Conservation (phyloP, 2,329 filamentous ascomycete species). For the Xylariaceae sp. region DNA sequence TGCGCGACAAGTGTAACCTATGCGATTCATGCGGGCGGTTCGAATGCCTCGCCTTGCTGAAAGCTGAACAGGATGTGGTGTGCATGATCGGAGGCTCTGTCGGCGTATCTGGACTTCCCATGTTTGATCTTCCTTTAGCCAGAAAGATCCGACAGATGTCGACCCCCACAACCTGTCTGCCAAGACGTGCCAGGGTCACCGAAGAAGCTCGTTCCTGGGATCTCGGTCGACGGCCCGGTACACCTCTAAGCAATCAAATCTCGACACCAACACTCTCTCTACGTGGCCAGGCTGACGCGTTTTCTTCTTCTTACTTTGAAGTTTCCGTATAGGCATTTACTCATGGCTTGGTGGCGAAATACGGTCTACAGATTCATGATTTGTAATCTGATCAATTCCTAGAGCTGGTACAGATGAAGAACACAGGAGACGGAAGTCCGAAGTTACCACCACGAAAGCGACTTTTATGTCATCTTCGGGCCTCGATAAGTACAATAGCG, state of each 20-base stretch:
- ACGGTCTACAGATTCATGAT: too few relatives aligned
- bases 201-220: slow-evolving; percentile 26
- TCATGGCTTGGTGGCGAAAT: too few relatives aligned
- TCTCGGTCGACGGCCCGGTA: slow-evolving; percentile 36
- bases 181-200: not conserved
- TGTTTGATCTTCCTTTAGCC: slow-evolving; percentile 41
- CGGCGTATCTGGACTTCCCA: slow-evolving; percentile 3
- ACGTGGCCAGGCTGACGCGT: slow-evolving; percentile 4
- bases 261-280: slow-evolving; percentile 11
- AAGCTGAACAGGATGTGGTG: not conserved
- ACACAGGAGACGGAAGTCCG: too few relatives aligned
- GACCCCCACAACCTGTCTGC: slow-evolving; percentile 19
- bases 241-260: slow-evolving; percentile 10
- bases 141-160: slow-evolving; percentile 28
- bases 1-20: not conserved
- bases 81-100: slow-evolving; percentile 7
- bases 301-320: too few relatives aligned
- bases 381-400: too few relatives aligned
- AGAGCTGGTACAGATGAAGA: too few relatives aligned
- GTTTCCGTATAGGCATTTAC: too few relatives aligned
- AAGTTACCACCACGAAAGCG: too few relatives aligned
- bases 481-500: too few relatives aligned
- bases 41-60: slow-evolving; percentile 1
- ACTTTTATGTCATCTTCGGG: too few relatives aligned
- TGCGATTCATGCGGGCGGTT: too few relatives aligned